Conservation (phyloP, 257 asterid genomes). For the Forsythia suspensa region DNA sequence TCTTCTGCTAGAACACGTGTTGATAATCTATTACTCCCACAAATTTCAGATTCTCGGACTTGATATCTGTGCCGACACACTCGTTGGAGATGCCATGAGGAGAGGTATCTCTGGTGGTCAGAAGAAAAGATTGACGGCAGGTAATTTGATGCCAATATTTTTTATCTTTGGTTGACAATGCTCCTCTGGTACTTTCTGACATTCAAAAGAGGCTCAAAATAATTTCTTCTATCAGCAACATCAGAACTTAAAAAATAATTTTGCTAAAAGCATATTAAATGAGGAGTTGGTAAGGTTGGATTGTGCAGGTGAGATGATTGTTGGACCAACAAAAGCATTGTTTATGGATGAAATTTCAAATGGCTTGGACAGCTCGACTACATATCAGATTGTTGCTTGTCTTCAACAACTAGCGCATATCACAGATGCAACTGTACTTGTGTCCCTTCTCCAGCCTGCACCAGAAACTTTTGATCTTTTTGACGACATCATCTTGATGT, state of each 20-base stretch:
- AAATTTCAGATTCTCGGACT: conserved; percentile 57
- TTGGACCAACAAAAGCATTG: conserved; percentile 58
- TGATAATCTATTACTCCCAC: background rate
- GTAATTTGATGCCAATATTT: conserved; percentile 27
- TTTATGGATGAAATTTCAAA: conserved; percentile 65
- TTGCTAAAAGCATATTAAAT: background rate
- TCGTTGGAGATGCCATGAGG: conserved; percentile 62
- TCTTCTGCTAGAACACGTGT: background rate
- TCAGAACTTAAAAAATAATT: background rate
- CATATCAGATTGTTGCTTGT: conserved; percentile 49
- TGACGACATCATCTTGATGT: conserved; percentile 54
- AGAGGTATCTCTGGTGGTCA: conserved; percentile 71
- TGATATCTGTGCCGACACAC: conserved; percentile 52
- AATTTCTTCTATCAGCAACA: background rate
- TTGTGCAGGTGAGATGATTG: conserved; percentile 58
- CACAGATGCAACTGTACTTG: conserved; percentile 47
- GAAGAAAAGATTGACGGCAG: conserved; percentile 62
- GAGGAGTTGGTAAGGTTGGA: background rate
- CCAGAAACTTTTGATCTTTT: conserved; percentile 62
- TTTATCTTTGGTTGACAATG: background rate
- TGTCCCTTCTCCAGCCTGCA: conserved; percentile 66
- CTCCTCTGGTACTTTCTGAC: background rate
- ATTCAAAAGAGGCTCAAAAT: background rate
- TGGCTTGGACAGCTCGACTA: conserved; percentile 64
- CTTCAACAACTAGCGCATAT: conserved; percentile 53